These are phyloP conservation scores for Fusarium sp. DNA, from an alignment of 2,329 filamentous ascomycete genomes.

Conservation along the genomic window DNA sequence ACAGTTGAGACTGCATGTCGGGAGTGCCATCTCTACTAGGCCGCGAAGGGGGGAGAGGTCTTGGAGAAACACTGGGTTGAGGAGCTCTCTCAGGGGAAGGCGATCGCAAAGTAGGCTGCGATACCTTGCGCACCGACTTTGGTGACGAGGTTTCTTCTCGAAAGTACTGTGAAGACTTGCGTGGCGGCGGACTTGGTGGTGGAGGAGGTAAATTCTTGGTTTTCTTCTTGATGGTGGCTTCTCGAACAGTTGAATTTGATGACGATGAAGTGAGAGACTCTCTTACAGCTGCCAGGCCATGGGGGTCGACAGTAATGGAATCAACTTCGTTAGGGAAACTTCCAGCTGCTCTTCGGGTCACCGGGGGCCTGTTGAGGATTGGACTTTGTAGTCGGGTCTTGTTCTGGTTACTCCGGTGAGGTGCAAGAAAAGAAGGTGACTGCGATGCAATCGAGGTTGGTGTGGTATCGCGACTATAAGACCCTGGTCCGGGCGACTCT, in stretches of 20 bases:
- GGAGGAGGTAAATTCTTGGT: conserved; percentile 58
- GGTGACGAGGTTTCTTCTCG: conserved; percentile 54
- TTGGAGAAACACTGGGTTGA: conserved; percentile 46
- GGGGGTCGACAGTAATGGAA: conserved; percentile 58
- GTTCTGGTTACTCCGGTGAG: conserved; percentile 57
- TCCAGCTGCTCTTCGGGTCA: conserved; percentile 67
- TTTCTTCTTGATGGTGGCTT: conserved; percentile 58
- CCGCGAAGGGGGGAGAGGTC: conserved; percentile 62
- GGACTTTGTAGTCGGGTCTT: conserved; percentile 66
- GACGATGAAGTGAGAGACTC: conserved; percentile 79
- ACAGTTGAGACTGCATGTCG: conserved; percentile 67
- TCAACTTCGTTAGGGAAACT: conserved; percentile 65
- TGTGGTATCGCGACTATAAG: conserved; percentile 81
- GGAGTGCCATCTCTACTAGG: conserved; percentile 77
- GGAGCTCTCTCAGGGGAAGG: conserved; percentile 49
- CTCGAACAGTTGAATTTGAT: conserved; percentile 74
- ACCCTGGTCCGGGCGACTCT: conserved; percentile 74
- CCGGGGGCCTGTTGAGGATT: conserved; percentile 66
- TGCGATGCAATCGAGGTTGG: conserved; percentile 82
- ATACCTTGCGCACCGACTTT: conserved; percentile 51
- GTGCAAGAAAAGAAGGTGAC: conserved; percentile 71
- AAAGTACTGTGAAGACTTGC: conserved; percentile 70
- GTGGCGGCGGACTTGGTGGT: conserved; percentile 70
- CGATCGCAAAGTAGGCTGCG: conserved; percentile 46
- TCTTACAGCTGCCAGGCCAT: conserved; percentile 72